Evolutionary conservation across 2,329 filamentous ascomycete genomes (phyloP).

Genomic region (Diaporthe ilicicola): DNA sequence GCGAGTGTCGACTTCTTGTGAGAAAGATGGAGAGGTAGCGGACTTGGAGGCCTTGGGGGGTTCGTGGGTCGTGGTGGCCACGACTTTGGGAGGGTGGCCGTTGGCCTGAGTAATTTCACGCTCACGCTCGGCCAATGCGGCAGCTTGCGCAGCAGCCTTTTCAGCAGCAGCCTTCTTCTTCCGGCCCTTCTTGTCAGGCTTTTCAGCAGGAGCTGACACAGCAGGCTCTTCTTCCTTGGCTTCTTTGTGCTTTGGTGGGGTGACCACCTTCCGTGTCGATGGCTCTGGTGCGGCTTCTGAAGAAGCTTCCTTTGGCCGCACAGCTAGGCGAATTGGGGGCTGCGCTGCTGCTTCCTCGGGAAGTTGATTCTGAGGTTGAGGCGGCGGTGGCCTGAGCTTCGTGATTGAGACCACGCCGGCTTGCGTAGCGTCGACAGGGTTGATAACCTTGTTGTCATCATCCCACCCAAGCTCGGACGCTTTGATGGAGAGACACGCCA

Average conservation of each 20-base stretch:
- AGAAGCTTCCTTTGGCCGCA: constrained; percentile 41
- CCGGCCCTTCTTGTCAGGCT: constrained; percentile 66
- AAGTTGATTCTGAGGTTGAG: constrained; percentile 54
- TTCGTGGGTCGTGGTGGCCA: constrained; percentile 40
- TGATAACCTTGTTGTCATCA: constrained; percentile 85
- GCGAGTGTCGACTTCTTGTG: constrained; percentile 63
- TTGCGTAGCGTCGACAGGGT: constrained; percentile 78
- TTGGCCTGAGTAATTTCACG: constrained; percentile 52
- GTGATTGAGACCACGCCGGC: constrained; percentile 78
- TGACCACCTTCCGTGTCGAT: constrained; percentile 42
- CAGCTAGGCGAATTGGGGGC: constrained; percentile 46
- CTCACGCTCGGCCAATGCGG: constrained; percentile 52
- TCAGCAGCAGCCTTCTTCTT: constrained; percentile 74
- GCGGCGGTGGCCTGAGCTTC: constrained; percentile 66
- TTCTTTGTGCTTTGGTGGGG: constrained; percentile 53
- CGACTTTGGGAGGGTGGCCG: constrained; percentile 45
- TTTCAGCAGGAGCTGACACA: constrained; percentile 54
- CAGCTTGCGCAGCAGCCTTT: constrained; percentile 48
- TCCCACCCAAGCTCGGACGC: constrained; percentile 93
- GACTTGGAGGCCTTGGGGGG: constrained; percentile 45
- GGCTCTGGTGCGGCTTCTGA: constrained; percentile 31
- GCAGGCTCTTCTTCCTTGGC: constrained; percentile 58
- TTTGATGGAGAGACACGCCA: constrained; percentile 88
- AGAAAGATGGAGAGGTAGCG: constrained; percentile 37
- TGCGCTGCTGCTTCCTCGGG: constrained; percentile 38